Base-by-base conservation (phyloP, 495 filamentous ascomycete genomes). In the Penicillium flavigenum region DNA sequence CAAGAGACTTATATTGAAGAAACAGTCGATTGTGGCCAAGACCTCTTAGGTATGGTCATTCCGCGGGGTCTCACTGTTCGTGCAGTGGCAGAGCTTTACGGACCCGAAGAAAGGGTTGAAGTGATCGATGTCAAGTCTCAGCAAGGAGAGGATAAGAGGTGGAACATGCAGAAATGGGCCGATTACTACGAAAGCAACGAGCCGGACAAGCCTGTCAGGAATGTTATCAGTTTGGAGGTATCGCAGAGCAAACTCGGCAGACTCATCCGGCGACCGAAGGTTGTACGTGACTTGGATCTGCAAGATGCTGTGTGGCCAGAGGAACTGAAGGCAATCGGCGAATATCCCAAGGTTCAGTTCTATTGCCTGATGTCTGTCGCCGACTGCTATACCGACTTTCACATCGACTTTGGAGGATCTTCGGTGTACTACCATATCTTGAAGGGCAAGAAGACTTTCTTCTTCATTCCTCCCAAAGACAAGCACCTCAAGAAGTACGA, bases 71-170 rank as follows among this genome's bases (percentile, higher is more conserved):
- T 91, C 41, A 90, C 86, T 1, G 87, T 90, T 19, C 77, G 85
- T 31, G 72, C 76, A 36, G 87, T 90, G 32, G 79, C 83, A 17
- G 82, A 89, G 58, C 75, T 90, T 12, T 86, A 86, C 60, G 87
- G 88, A 10, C 79, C 79, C 7, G 81, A 85, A 48, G 83, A 86
- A 66, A 78, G 79, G 43, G 80, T 91, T 12, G 85, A 88, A 51
- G 87, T 91, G 32, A 90, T 91, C 41, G 86, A 91, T 67, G 88
- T 91, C 48, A 88, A 90, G 54, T 85, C 84, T 14, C 88, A 91
- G 63, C 83, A 87, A 62, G 83, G 84, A 9, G 86, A 85, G 60
- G 81, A 82, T 44, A 86, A 83, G 65, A 76, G 77, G 52, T 90
- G 88, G 88, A 85, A 82, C 44, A 85, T 91, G 81, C 76, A 80